Evolutionary conservation across 2,329 filamentous ascomycete species (phyloP).

Genomic region (Aspergillus clavatus): DNA sequence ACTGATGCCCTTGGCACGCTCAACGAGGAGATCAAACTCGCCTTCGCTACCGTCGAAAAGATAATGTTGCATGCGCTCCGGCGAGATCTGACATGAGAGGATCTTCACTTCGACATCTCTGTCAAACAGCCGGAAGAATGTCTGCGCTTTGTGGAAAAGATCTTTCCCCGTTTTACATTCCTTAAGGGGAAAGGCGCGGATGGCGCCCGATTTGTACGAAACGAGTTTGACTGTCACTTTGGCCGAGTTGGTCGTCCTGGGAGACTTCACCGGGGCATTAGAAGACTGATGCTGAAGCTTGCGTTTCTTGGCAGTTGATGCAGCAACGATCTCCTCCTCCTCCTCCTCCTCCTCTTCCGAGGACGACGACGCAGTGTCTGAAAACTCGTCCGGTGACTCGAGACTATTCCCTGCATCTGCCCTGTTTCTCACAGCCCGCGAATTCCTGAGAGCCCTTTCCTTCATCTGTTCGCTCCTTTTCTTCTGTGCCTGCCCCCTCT

Average conservation of each 20-base stretch:
- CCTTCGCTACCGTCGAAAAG: constrained; percentile 17
- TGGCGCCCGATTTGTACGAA: constrained; percentile 7
- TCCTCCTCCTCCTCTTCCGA: constrained; percentile 3
- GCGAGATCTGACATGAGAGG: constrained; percentile 12
- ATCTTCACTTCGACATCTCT: constrained; percentile 9
- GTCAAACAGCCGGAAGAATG: constrained; percentile 16
- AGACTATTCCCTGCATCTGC: no score
- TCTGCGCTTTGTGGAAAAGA: constrained; percentile 18
- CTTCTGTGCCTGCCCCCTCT: neutral
- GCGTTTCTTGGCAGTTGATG: neutral
- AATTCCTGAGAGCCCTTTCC: no score
- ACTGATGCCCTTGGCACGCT: constrained; percentile 8
- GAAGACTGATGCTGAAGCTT: neutral
- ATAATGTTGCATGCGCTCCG: constrained; percentile 12
- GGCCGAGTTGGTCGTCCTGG: neutral
- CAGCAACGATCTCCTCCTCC: neutral
- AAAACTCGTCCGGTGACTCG: constrained; percentile 4
- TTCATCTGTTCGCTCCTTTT: no score
- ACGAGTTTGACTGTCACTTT: constrained; percentile 17
- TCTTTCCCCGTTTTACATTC: constrained; percentile 12
- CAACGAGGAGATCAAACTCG: constrained; percentile 19
- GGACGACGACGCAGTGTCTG: neutral
- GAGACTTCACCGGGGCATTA: neutral
- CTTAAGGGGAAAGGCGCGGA: constrained; percentile 15
- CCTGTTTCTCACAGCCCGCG: no score